Conservation (phyloP, 169 alveolate genomes). For the Babesia gibsoni region DNA sequence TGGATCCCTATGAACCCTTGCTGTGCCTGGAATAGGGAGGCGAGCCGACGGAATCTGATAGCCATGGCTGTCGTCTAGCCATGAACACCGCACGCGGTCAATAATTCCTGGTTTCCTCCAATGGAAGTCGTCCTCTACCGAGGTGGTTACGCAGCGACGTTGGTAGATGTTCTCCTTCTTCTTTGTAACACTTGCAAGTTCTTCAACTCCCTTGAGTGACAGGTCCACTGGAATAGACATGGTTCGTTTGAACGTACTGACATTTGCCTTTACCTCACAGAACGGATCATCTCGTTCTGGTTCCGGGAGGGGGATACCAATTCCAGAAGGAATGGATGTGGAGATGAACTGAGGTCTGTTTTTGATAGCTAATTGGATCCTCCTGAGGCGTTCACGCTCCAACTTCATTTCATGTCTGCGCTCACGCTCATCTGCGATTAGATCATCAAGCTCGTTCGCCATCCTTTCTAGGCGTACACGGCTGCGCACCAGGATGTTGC, state of each 20-base stretch:
- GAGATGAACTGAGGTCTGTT: conserved; percentile 16
- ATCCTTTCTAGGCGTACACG: conserved; percentile 10
- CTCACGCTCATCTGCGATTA: background rate
- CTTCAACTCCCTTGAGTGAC: conserved; percentile 9
- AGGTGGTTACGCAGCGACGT: conserved; percentile 45
- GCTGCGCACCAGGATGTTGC: conserved; percentile 9
- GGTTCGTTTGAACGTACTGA: conserved; percentile 10
- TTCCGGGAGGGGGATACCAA: background rate
- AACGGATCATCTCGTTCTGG: background rate
- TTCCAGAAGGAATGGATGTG: conserved; percentile 16
- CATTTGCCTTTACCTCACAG: conserved; percentile 3
- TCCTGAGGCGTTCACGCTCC: conserved; percentile 10
- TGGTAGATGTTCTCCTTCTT: background rate
- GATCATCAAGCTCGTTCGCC: conserved; percentile 3
- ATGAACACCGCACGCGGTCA: conserved; percentile 28
- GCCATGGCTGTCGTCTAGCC: conserved; percentile 5
- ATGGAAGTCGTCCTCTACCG: conserved; percentile 38
- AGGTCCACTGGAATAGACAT: conserved; percentile 39
- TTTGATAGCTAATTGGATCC: background rate
- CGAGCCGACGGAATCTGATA: background rate
- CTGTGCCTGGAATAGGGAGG: background rate
- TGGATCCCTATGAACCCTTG: conserved; percentile 18
- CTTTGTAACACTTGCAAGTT: background rate
- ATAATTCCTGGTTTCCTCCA: conserved; percentile 27
- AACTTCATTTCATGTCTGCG: conserved; percentile 7